Evolutionary conservation across 371 early-diverging fungal genomes (phyloP), one percentile per base, ranked within the genome.

Genomic region (Syncephalastrum contaminatum): DNA sequence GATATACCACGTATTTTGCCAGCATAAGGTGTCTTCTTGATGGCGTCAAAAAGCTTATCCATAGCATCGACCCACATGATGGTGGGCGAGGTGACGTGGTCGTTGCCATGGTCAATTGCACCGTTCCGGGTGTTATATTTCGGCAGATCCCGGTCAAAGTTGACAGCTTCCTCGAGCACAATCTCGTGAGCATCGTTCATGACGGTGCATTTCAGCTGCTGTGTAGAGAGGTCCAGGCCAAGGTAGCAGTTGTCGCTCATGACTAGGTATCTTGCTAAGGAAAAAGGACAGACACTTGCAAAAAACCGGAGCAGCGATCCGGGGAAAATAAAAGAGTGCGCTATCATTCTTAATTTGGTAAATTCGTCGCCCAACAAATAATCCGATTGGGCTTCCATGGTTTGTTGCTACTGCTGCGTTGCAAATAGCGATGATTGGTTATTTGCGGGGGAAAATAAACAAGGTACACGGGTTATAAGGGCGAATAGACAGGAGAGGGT

Each of bases 31-130:
- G 45, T 62, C 19, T 16, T 46, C 25, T 43, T 57, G 45, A 89
- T 66, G 30, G 66, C 66, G 15, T 57, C 67, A 24, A 93, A 54
- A 8, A 92, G 63, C 22, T 75, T 30, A 40, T 89, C 88, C 10
- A 93, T 52, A 2, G 93, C 90, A 16, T 89, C 86, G 0, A 87
- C 82, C 90, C 91, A 93, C 89, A 93, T 84, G 18, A 88, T 53
- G 2, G 87, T 83, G 2, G 93, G 91, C 2, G 88, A 77, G 0
- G 84, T 86, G 19, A 77, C 89, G 3, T 51, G 56, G 40, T 71
- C 72, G 36, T 50, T 24, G 19, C 72, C 80, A 18, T 73, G 50
- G 4, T 71, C 58, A 59, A 83, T 70, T 4, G 82, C 83, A 8
- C 86, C 87, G 52, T 80, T 74, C 3, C 43, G 50, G 50, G 86